Percentiles rank a stretch among this genome's conserved stretches.
phyloP scores from a whole-genome alignment of 2,329 filamentous ascomycete species.

The Colletotrichum kahawae region DNA sequence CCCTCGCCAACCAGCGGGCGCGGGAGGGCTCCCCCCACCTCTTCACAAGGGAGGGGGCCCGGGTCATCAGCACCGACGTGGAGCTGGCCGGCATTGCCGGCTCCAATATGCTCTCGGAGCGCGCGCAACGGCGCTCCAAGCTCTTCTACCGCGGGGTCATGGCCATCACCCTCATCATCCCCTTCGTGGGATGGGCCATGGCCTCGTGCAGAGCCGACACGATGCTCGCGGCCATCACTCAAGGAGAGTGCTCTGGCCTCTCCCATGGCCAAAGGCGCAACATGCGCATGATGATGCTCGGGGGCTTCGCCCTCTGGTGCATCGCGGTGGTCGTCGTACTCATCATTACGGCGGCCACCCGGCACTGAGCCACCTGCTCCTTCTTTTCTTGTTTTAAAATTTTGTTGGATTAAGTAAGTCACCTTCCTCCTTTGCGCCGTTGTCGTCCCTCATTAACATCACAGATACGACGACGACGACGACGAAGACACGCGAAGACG shows the following conservation, averaged over 20 bases:
- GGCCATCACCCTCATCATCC: neutral
- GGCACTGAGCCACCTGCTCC: neutral
- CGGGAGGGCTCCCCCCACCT: neutral
- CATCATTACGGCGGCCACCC: neutral
- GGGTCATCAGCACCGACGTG: constrained; percentile 7
- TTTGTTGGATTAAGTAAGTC: constrained; percentile 5
- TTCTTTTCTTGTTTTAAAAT: neutral
- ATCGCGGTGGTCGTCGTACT: neutral
- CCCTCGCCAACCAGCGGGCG: constrained; percentile 2
- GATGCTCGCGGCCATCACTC: neutral
- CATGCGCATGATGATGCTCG: constrained; percentile 9
- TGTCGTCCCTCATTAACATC: neutral
- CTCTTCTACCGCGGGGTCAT: constrained; percentile 1
- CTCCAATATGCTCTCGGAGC: neutral
- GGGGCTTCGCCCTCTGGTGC: constrained; percentile 5
- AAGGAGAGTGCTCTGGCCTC: constrained; percentile 18
- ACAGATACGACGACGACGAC: neutral
- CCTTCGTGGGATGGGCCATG: constrained; percentile 1
- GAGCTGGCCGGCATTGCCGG: constrained; percentile 15
- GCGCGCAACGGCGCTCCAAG: constrained; percentile 1
- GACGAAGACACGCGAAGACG: neutral
- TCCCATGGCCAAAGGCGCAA: constrained; percentile 6
- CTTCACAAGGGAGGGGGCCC: neutral
- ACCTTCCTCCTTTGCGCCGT: neutral
- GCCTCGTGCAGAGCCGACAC: neutral